phyloP scores from a whole-genome alignment of 768 basidiomycete species.

The Russula griseocarnosa region DNA sequence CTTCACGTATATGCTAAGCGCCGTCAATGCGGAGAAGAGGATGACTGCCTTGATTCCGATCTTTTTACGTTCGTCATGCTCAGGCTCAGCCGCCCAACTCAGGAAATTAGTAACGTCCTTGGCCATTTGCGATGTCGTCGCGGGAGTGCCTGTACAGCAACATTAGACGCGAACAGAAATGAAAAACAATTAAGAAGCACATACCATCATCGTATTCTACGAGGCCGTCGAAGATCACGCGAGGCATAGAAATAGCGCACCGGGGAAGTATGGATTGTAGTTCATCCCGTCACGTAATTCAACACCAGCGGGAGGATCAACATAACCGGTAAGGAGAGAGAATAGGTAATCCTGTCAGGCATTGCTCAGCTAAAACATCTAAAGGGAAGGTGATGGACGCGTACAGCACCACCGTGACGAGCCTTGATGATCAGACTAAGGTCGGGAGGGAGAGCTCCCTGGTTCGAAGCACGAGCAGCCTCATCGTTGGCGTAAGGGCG shows the following conservation, averaged over 20 bases:
- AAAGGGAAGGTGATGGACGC: conserved; percentile 35
- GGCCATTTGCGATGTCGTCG: conserved; percentile 97
- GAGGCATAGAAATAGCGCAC: conserved; percentile 97
- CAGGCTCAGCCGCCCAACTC: conserved; percentile 96
- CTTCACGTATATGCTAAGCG: conserved; percentile 83
- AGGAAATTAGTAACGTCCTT: conserved; percentile 97
- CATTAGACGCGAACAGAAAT: not conserved
- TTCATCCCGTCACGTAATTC: conserved; percentile 97
- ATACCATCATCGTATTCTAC: conserved; percentile 95
- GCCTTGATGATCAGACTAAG: conserved; percentile 97
- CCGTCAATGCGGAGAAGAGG: conserved; percentile 80
- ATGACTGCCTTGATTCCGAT: conserved; percentile 94
- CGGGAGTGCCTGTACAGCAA: conserved; percentile 69
- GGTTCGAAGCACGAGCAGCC: conserved; percentile 91
- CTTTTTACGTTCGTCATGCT: conserved; percentile 97
- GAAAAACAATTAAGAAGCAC: conserved; percentile 28
- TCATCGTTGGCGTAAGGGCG: conserved; percentile 95
- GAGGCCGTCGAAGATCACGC: conserved; percentile 90
- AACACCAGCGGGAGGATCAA: conserved; percentile 93
- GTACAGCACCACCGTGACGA: conserved; percentile 90
- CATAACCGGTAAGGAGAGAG: conserved; percentile 93
- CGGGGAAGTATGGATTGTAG: conserved; percentile 99
- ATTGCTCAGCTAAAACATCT: not conserved
- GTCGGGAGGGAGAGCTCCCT: conserved; percentile 94
- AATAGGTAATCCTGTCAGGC: conserved; percentile 85